phyloP scores from a whole-genome alignment of 129 eudicot species.

The Flaveria brownii region DNA sequence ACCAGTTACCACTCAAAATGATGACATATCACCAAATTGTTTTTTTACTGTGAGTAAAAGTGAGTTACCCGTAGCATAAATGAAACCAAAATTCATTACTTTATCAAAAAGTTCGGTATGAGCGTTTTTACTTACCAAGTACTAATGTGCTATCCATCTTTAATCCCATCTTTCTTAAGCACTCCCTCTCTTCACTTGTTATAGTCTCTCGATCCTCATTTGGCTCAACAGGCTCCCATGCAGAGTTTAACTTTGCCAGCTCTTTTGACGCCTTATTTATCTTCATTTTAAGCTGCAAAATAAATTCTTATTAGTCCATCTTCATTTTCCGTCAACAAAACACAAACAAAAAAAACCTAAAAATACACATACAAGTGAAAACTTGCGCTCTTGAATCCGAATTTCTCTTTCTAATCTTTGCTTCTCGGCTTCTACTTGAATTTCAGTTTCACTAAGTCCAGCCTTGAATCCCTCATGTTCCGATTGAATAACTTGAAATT shows the following conservation, averaged over 20 bases:
- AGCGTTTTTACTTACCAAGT: slow-evolving; percentile 65
- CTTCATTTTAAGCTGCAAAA: slow-evolving; percentile 76
- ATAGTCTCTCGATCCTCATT: slow-evolving; percentile 74
- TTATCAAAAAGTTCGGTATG: not conserved
- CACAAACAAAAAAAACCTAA: not conserved
- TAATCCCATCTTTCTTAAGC: slow-evolving; percentile 68
- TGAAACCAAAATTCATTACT: not conserved
- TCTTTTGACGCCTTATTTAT: slow-evolving; percentile 56
- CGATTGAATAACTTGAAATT: slow-evolving; percentile 59
- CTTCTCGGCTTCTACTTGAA: slow-evolving; percentile 57
- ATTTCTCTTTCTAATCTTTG: slow-evolving; percentile 63
- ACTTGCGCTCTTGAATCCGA: slow-evolving; percentile 60
- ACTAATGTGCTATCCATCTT: slow-evolving; percentile 72
- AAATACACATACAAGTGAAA: slow-evolving; percentile 56
- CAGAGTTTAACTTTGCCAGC: slow-evolving; percentile 50
- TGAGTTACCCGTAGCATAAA: not conserved
- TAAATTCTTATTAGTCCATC: not conserved
- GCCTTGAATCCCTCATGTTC: slow-evolving; percentile 31
- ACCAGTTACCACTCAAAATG: not conserved
- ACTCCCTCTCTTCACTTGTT: slow-evolving; percentile 78
- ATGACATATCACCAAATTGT: not conserved
- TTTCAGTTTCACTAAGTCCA: slow-evolving; percentile 41
- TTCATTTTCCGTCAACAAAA: not conserved
- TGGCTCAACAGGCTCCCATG: slow-evolving; percentile 54
- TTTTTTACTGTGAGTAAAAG: not conserved